These are phyloP conservation scores for Globisporangium mamillatum DNA, from an alignment of 352 stramenopile genomes.

Conservation along the genomic window DNA sequence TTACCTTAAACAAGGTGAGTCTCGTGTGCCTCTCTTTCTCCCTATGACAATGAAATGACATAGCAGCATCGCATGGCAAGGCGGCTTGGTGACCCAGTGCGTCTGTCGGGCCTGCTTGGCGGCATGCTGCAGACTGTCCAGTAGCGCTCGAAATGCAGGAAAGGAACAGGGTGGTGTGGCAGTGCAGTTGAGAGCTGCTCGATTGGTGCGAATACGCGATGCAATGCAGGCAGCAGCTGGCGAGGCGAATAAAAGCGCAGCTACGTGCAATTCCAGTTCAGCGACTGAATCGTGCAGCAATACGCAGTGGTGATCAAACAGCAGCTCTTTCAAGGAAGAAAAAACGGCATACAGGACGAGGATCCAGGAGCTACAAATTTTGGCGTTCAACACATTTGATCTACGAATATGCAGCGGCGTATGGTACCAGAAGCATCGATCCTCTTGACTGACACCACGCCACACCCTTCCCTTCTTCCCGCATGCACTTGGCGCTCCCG, in stretches of 20 bases:
- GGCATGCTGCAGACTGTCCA: neutral
- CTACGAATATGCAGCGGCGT: neutral
- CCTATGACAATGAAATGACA: neutral
- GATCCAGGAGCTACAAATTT: neutral
- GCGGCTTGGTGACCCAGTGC: neutral
- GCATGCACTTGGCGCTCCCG: neutral
- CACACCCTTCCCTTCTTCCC: neutral
- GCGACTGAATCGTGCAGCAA: neutral
- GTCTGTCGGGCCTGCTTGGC: neutral
- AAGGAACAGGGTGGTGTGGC: neutral
- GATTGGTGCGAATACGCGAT: neutral
- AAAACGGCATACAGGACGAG: neutral
- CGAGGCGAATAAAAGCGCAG: neutral
- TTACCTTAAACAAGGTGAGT: conserved; percentile 91
- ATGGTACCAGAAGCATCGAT: neutral
- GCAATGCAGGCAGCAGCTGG: neutral
- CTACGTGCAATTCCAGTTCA: neutral
- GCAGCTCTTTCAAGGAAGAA: neutral
- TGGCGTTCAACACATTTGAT: neutral
- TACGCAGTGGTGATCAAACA: neutral
- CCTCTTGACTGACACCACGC: neutral
- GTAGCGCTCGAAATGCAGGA: neutral
- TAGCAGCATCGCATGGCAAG: neutral
- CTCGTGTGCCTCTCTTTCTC: neutral
- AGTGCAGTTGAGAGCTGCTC: neutral